Base-by-base conservation (phyloP, 495 filamentous ascomycete species). In the Penicillium canescens region DNA sequence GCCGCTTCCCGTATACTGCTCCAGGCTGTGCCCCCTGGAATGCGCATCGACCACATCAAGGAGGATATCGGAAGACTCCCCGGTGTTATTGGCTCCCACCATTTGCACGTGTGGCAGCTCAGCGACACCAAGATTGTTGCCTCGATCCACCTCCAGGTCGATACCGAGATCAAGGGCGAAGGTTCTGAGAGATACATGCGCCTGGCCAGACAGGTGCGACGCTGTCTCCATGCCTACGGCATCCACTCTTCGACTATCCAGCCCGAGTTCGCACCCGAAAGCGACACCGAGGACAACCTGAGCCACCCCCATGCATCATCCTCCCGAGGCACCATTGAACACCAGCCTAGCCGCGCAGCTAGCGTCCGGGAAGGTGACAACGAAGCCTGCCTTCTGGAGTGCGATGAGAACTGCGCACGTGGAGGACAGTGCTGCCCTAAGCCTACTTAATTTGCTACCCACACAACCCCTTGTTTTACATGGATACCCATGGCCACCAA, bases 221-320 rank as follows among this genome's bases (percentile, higher is more conserved):
- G 82, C 35, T 98, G 94, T 66, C 81, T 98, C 14, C 94, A 98
- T 63, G 94, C 85, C 13, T 96, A 96, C 59, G 94, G 94, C 12
- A 97, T 98, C 55, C 94, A 98, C 72, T 94, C 89, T n/a, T 91
- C 90, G 4, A 98, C 94, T 7, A 97, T 98, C 56, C 94, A 98
- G 72, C 95, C 95, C 3, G 94, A 98, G 66, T 98, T 94, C 68
- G 88, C 86, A 56, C 76, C 83, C 2, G 78, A 82, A 40, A 71
- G 70, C 28, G 77, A 78, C n/a, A 75, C 78, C 42, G 87, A 85
- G 60, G 71, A 78, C 14, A 71, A 59, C 37, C 54, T 52, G 21
- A 53, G 50, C 35, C 59, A 61, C 5, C 58, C 31, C 13, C 59
- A 58, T n/a, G 52, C 62, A 10, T 63, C 69, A 0, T 64, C 71